These are phyloP conservation scores for Auriscalpium orientale DNA, from an alignment of 768 basidiomycete genomes.

Conservation along the genomic window DNA sequence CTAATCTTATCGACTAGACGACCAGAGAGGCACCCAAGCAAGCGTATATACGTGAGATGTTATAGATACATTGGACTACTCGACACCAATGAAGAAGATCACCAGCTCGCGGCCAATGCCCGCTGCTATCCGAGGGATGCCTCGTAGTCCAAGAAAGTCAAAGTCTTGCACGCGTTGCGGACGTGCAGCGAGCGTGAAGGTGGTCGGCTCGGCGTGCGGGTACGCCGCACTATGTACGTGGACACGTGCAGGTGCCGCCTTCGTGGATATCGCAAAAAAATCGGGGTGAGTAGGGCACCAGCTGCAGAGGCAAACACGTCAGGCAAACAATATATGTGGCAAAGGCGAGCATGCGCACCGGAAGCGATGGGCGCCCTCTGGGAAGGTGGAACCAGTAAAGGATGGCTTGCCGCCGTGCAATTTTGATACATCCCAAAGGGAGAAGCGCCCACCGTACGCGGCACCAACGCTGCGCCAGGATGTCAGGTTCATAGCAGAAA, in stretches of 20 bases:
- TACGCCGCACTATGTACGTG: conserved; percentile 64
- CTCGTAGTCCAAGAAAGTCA: conserved; percentile 59
- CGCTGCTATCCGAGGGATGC: conserved; percentile 60
- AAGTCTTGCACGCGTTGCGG: conserved; percentile 68
- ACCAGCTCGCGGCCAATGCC: conserved; percentile 53
- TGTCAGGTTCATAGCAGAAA: neutral
- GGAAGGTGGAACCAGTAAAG: conserved; percentile 52
- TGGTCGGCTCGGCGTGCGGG: conserved; percentile 54
- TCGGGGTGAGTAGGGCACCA: conserved; percentile 75
- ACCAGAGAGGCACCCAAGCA: no score
- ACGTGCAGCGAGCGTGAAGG: conserved; percentile 47
- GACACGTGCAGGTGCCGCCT: conserved; percentile 43
- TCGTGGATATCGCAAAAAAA: conserved; percentile 70
- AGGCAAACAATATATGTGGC: neutral
- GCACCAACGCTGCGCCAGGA: conserved; percentile 56
- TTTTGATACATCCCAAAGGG: conserved; percentile 69
- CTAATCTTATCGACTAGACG: no score
- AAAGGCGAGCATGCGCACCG: conserved; percentile 36
- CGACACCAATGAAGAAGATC: conserved; percentile 59
- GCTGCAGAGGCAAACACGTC: conserved; percentile 27
- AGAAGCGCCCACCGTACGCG: conserved; percentile 62
- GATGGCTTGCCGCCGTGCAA: conserved; percentile 69
- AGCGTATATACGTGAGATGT: no score
- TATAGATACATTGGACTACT: conserved; percentile 20
- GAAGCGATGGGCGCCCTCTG: conserved; percentile 62